A percentile compares a stretch with the other conserved stretches of the same genome.
These are phyloP conservation scores for Microbotryum saponariae DNA, from an alignment of 1,284 basidiomycete species.

Conservation along the genomic window DNA sequence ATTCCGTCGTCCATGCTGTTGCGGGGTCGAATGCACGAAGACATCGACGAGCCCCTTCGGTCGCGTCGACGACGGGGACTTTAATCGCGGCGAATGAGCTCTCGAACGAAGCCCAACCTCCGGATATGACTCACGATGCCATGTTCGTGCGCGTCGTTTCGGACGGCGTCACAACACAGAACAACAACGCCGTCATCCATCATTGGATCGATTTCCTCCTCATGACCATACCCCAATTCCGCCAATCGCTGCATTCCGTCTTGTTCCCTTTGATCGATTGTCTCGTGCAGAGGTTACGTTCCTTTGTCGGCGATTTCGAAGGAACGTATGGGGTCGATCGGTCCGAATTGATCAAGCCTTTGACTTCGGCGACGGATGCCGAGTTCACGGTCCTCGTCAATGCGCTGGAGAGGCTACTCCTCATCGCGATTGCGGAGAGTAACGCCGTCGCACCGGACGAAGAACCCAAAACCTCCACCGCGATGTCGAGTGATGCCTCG, in stretches of 20 bases:
- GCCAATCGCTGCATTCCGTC: slow-evolving; percentile 57
- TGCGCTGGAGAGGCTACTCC: slow-evolving; percentile 68
- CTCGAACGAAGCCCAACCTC: slow-evolving; percentile 12
- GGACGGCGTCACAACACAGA: slow-evolving; percentile 62
- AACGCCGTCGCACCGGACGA: slow-evolving; percentile 6
- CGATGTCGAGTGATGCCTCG: slow-evolving; percentile 33
- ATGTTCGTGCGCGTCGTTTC: slow-evolving; percentile 69
- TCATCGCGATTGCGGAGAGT: slow-evolving; percentile 47
- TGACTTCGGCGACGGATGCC: slow-evolving; percentile 54
- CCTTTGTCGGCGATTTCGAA: slow-evolving; percentile 52
- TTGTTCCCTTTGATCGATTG: slow-evolving; percentile 74
- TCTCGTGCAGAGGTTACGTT: slow-evolving; percentile 64
- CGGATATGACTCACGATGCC: slow-evolving; percentile 39
- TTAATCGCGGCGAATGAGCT: neutral
- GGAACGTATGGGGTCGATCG: slow-evolving; percentile 23
- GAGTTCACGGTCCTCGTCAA: slow-evolving; percentile 77
- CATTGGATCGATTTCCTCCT: slow-evolving; percentile 96
- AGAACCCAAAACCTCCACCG: slow-evolving; percentile 39
- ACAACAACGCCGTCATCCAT: slow-evolving; percentile 72
- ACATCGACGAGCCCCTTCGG: neutral
- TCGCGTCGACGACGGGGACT: neutral
- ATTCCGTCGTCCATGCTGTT: slow-evolving; percentile 56
- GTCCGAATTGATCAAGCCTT: neutral
- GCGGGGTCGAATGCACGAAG: slow-evolving; percentile 2
- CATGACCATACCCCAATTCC: slow-evolving; percentile 77